Conservation (phyloP, 176 grass and related monocot species). For the Tillandsia leiboldiana region DNA sequence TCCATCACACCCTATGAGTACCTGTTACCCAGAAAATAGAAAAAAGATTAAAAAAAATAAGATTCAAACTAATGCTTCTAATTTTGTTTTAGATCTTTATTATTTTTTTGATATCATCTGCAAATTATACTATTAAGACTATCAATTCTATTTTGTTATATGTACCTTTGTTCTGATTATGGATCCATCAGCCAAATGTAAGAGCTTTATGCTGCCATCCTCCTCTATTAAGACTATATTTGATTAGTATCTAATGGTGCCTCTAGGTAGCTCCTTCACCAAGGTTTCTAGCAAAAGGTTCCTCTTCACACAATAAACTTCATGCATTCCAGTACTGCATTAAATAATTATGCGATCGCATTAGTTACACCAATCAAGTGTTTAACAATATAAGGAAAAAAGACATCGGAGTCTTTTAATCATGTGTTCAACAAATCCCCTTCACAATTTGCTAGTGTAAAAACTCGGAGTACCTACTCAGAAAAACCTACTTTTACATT, state of each 20-base stretch:
- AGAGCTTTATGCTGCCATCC: slow-evolving; percentile 27
- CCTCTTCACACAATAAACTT: slow-evolving; percentile 44
- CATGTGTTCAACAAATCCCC: too few species aligned
- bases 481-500: too few species aligned
- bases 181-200: slow-evolving; percentile 54
- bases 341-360: background rate
- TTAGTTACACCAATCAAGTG: background rate
- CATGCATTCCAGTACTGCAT: slow-evolving; percentile 36
- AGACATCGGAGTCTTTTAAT: too few species aligned
- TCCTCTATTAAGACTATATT: slow-evolving; percentile 55
- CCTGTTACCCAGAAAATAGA: slow-evolving; percentile 19
- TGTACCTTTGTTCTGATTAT: slow-evolving; percentile 55
- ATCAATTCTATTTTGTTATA: background rate
- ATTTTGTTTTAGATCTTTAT: background rate
- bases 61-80: background rate
- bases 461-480: too few species aligned
- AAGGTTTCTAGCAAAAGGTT: slow-evolving; percentile 42
- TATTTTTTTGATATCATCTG: background rate
- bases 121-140: slow-evolving; percentile 11
- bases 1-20: slow-evolving; percentile 54
- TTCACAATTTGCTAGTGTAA: too few species aligned
- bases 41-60: background rate
- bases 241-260: slow-evolving; percentile 56
- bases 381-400: background rate
- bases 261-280: slow-evolving; percentile 41